Base-by-base conservation (phyloP, 345 rosid species). In the Triadica sebifera region DNA sequence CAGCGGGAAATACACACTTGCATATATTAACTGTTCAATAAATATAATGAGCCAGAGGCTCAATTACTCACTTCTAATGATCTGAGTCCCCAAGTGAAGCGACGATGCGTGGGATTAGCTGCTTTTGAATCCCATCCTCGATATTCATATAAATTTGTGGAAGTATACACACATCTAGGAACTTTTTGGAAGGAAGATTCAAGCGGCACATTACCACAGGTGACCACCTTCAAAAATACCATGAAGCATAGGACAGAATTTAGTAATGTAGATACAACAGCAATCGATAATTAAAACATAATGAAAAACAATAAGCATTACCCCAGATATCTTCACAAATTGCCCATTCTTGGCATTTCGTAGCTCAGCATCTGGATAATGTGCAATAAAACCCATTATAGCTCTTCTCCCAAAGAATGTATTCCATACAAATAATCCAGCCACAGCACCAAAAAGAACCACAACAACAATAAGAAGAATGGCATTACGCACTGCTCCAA, bases 71-170 rank as follows among this genome's bases (percentile, higher is more conserved):
- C 99, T 85, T 95, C 99, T 49, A 86, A 78, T 56, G 93, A 86
- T 81, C 93, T 86, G 52, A 93, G 88, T 39, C 97, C 98, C 99
- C 98, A 93, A 12, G 94, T 89, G 78, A 96, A 93, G 58, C 91
- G 92, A 45, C 90, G 95, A 82, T 96, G 99, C 38, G 90, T 89
- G 71, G 94, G 85, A 78, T 89, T 91, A 63, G 94, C 97, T 71
- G 96, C 93, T 82, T 93, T 96, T 7, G 99, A 96, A 82, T 87
- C 92, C 97, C 96, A 96, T 77, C 97, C 97, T 65, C 98, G 88
- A 78, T 96, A 96, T 87, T 96, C 99, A 17, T 87, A 93, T 65
- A 96, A 84, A 79, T 93, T 87, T 47, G 99, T 93, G 55, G 98
- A 93, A 12, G 99, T 95, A 81, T 93, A 95, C 25, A 95, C 95